Base-by-base conservation (phyloP, 495 filamentous ascomycete species). In the Hypoxylon lienhwacheense region DNA sequence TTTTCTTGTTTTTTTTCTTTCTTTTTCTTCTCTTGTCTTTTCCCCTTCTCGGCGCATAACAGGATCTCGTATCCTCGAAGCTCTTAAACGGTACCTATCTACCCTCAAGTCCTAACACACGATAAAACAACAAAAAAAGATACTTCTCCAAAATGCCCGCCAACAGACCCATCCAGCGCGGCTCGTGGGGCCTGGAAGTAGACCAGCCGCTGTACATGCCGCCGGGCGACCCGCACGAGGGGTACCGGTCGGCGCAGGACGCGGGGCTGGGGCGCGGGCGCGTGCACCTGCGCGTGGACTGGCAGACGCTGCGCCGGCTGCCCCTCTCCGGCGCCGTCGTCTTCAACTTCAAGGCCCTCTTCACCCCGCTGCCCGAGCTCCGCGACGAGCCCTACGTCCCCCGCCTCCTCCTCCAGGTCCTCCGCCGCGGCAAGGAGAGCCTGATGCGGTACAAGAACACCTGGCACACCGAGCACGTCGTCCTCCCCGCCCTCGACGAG, bases 261-360 rank as follows among this genome's bases (percentile, higher is more conserved):
- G 70, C 79, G 1, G 61, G 75, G 5, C 68, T 93, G 4, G 67
- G 63, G 5, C 59, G 85, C n/a, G 73, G 78, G 0, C 81, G 88
- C 16, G 76, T 86, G 57, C 70, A 85, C 47, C 77, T 96, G 10
- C 82, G 91, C n/a, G 90, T 93, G 2, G 91, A 96, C 66, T 93
- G 90, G 88, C 91, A 96, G 70, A 96, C 91, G 0, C 77, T 96
- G 12, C 83, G 91, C 8, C 80, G 91, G 19, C 73, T 96, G 0
- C 91, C 91, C 1, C 69, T 96, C 3, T 87, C 85, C 0, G 88
- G 80, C 0, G 84, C 78, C 0, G 71, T 96, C 6, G 80, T 89
- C 2, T 96, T 96, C 71, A 96, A 96, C 65, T 96, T 91, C 81
- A 96, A 93, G 65, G 91, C 85, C 0, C 66, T 95, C 0, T 96